Evolutionary conservation across 768 basidiomycete species (phyloP), one percentile per base, ranked within the genome.

Genomic region (Hysterangium stoloniferum): DNA sequence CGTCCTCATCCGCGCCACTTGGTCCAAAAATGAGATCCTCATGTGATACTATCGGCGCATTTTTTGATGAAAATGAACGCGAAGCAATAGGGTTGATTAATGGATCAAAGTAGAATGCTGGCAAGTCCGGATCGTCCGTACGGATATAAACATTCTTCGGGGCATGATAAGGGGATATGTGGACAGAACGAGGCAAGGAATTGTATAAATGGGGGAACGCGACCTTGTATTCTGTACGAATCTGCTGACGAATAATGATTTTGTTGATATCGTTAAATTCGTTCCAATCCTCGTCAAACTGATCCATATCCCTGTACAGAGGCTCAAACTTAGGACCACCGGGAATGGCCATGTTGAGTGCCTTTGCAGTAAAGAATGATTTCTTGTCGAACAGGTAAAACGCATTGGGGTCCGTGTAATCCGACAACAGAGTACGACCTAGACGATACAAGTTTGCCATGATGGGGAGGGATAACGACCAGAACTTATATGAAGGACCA

Each of bases 241-340:
- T 95, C 66, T 96, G 91, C 63, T 98, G 93, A 19, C 96, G 93
- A 58, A 99, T 98, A 66, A 99, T 95, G 61, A 99, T 87, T 68
- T 99, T 99, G 71, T 96, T 94, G 68, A 98, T 96, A 63, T 99
- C 96, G 64, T 99, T 99, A 62, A 99, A 99, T 65, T 96, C 93
- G 66, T 96, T 96, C 93, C 93, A 96, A 62, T 99, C 96, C 64
- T 98, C 96, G 62, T 99, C 96, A 58, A 91, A 97, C 11, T 85
- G 75, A 61, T 98, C 96, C 84, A 94, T 92, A 61, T 99, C 96
- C 43, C 95, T 80, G 67, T 92, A 92, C 24, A 99, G 72, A 13
- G 95, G 96, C 72, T 99, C 96, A 56, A 98, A 99, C 65, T 97
- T 96, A 2, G 96, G 96, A 42, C 96, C 96, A 52, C 95, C 96